These are phyloP conservation scores for Alternaria ethzedia DNA, from an alignment of 2,329 filamentous ascomycete species.

Conservation along the genomic window DNA sequence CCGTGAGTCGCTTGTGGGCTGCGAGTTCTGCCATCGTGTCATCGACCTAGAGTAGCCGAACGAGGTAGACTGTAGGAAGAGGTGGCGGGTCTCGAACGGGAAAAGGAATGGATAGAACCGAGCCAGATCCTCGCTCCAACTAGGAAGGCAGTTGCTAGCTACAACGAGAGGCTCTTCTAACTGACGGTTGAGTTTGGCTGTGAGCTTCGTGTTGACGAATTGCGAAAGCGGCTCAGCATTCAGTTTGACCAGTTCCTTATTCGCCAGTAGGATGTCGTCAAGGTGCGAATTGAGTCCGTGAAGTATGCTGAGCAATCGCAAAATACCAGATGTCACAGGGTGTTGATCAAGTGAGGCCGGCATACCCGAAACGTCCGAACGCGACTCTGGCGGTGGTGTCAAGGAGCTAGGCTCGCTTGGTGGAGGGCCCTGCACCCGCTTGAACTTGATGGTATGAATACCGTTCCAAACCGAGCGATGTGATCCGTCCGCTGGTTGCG, in stretches of 20 bases:
- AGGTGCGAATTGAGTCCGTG: conserved; percentile 93
- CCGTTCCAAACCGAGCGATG: conserved; percentile 86
- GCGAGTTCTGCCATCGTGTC: conserved; percentile 94
- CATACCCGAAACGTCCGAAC: conserved; percentile 66
- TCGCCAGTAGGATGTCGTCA: conserved; percentile 85
- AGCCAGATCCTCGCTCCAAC: conserved; percentile 94
- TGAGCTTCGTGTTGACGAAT: conserved; percentile 98
- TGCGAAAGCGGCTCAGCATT: conserved; percentile 85
- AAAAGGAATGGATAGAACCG: conserved; percentile 96
- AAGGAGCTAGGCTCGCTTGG: conserved; percentile 74
- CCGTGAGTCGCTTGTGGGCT: conserved; percentile 79
- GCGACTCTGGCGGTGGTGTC: conserved; percentile 57
- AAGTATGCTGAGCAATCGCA: conserved; percentile 85
- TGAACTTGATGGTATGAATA: conserved; percentile 90
- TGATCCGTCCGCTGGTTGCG: conserved; percentile 67
- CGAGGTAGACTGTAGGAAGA: conserved; percentile 97
- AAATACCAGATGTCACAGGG: conserved; percentile 83
- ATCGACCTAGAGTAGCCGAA: conserved; percentile 98
- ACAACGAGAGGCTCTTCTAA: conserved; percentile 96
- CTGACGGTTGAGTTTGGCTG: conserved; percentile 95
- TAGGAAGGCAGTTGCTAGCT: conserved; percentile 92
- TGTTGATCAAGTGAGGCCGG: conserved; percentile 83
- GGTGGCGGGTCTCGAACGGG: conserved; percentile 94
- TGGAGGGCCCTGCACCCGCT: conserved; percentile 81
- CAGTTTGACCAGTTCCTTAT: conserved; percentile 72